A percentile compares a stretch with the other conserved stretches of the same genome.
phyloP scores from a whole-genome alignment of 139 green algal genomes.

The Asterochloris sp. region DNA sequence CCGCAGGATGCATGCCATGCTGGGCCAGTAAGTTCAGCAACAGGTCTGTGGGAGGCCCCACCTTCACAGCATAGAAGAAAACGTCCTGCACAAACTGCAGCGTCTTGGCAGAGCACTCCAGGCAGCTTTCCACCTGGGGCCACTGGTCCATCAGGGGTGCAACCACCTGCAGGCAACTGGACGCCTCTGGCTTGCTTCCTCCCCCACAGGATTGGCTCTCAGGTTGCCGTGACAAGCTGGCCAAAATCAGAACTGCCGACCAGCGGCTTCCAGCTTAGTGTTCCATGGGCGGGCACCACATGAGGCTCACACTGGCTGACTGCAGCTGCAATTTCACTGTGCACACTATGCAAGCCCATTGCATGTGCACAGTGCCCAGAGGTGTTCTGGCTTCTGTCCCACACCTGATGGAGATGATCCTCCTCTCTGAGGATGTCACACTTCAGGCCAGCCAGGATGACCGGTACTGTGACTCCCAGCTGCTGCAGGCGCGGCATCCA shows the following conservation, averaged over 20 bases:
- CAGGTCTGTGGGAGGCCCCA: too few species aligned
- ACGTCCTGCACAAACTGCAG: constrained; percentile 62
- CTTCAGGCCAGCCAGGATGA: constrained; percentile 76
- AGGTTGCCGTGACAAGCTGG: neutral
- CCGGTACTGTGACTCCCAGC: constrained; percentile 43
- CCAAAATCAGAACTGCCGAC: neutral
- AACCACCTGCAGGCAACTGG: constrained; percentile 32
- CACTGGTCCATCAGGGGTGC: constrained; percentile 58
- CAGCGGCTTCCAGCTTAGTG: neutral
- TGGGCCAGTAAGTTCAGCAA: too few species aligned
- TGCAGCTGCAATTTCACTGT: neutral
- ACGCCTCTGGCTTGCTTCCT: neutral
- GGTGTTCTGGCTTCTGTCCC: neutral
- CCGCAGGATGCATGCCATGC: too few species aligned
- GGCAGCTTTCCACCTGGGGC: constrained; percentile 78
- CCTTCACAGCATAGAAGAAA: constrained; percentile 77
- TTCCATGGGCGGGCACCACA: neutral
- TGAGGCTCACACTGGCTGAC: neutral
- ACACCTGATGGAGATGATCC: constrained; percentile 46
- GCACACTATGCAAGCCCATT: neutral
- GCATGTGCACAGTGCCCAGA: neutral
- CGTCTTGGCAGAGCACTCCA: constrained; percentile 80
- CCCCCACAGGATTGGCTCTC: too few species aligned
- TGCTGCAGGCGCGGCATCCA: constrained; percentile 73
- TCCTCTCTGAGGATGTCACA: constrained; percentile 57